Base-by-base conservation (phyloP, 2,329 filamentous ascomycete genomes). In the Trichophyton equinum region DNA sequence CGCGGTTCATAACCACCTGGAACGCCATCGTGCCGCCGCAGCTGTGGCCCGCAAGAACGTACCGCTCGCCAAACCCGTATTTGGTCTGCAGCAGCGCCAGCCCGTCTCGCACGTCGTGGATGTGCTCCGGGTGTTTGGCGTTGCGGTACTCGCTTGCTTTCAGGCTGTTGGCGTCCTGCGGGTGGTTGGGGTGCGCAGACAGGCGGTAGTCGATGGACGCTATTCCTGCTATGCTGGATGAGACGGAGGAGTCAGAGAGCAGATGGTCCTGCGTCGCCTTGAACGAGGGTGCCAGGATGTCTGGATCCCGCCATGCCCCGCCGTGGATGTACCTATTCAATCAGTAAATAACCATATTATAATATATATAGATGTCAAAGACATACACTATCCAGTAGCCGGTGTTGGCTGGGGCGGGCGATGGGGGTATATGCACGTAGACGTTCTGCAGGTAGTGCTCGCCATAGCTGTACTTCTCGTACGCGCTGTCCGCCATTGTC, bases 221-320 rank as follows among this genome's bases (percentile, higher is more conserved):
- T 63, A 76, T 72, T 8, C 68, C 75, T 2, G 68, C 65, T 57
- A 78, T 73, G 27, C n/a, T 44, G 40, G 3, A 5, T 2, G 13
- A 7, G n/a, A 44, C 40, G 15, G 55, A 63, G 1, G 65, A 62
- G 15, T 63, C 33, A 5, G 40, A 57, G 20, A 64, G 64, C 27
- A 72, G 69, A 9, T 77, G 69, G 0, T 68, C 66, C 36, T 73
- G 65, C 2, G 76, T 71, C 3, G 70, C 68, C 7, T 69, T 63
- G 63, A 79, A 74, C 1, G 69, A 68, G 6, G 64, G 60, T 2
- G 73, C 68, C 11, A 72, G 74, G 42, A 76, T 69, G 9, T 65
- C 68, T 57, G 77, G 76, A 63, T 79, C 77, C 49, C 77, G 73
- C 74, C 77, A 79, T 65, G 76, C 78, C 60, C 77, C 77, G 49